Evolutionary conservation across 805 yeast genomes (phyloP).

Genomic region (Zygosaccharomyces kombuchaensis): DNA sequence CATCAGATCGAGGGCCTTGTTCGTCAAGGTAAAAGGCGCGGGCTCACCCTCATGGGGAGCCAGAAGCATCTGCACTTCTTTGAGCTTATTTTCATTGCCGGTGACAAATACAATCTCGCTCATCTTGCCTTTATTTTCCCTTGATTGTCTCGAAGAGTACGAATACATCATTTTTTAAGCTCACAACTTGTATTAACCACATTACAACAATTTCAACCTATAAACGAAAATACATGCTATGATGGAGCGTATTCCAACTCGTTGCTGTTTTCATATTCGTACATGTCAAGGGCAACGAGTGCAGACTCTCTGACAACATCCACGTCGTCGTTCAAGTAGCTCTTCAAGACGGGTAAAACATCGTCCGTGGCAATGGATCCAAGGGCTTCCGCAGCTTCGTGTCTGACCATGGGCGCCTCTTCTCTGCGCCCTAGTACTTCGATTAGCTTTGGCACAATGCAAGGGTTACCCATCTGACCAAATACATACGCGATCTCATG

Average conservation of each 20-base stretch:
- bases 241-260: constrained; percentile 66
- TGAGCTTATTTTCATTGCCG: constrained; percentile 84
- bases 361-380: constrained; percentile 97
- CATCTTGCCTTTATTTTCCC: not conserved
- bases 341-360: constrained; percentile 80
- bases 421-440: constrained; percentile 69
- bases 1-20: constrained; percentile 70
- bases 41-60: constrained; percentile 34
- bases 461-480: constrained; percentile 94
- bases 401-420: constrained; percentile 99
- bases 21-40: constrained; percentile 42
- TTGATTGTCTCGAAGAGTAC: not conserved
- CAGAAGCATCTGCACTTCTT: constrained; percentile 77
- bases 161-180: not conserved
- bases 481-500: constrained; percentile 98
- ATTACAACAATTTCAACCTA: constrained; percentile 1
- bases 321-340: constrained; percentile 75
- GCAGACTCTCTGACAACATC: constrained; percentile 95
- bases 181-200: not conserved
- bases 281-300: constrained; percentile 96
- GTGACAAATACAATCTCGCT: constrained; percentile 62
- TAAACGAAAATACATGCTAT: constrained; percentile 6
- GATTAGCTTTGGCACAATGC: constrained; percentile 80
- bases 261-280: constrained; percentile 84
- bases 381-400: constrained; percentile 98